Percentiles rank a stretch among this genome's conserved stretches.
These are phyloP conservation scores for Claviceps sp. DNA, from an alignment of 2,329 filamentous ascomycete genomes.

Conservation along the genomic window DNA sequence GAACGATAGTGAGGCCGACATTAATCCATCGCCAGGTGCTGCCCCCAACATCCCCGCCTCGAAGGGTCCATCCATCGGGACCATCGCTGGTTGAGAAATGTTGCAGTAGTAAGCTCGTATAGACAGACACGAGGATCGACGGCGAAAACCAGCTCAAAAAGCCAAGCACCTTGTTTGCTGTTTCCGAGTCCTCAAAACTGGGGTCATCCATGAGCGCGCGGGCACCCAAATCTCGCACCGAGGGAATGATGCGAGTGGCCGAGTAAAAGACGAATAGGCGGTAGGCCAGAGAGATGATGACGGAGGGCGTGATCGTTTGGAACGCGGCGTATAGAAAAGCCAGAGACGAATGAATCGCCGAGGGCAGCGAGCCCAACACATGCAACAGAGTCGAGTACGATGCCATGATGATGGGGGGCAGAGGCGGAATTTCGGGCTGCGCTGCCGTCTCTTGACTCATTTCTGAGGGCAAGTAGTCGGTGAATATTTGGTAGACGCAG, in stretches of 20 bases:
- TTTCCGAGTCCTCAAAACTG: constrained; percentile 71
- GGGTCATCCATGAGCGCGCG: constrained; percentile 73
- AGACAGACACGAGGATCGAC: constrained; percentile 87
- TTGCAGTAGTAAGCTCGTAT: constrained; percentile 88
- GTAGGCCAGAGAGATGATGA: constrained; percentile 89
- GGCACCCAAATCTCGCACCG: constrained; percentile 76
- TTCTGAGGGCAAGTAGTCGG: constrained; percentile 84
- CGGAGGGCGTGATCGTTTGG: constrained; percentile 88
- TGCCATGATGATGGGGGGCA: constrained; percentile 96
- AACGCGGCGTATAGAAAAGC: constrained; percentile 83
- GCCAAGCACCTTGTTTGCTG: constrained; percentile 65
- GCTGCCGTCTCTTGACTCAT: constrained; percentile 34
- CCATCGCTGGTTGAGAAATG: constrained; percentile 74
- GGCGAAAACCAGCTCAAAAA: constrained; percentile 90
- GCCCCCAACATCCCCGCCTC: constrained; percentile 65
- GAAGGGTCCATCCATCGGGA: constrained; percentile 67
- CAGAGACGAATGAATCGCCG: constrained; percentile 68
- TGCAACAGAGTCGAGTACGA: constrained; percentile 88
- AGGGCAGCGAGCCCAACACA: constrained; percentile 69
- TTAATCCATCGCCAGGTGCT: constrained; percentile 94
- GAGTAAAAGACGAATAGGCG: constrained; percentile 92
- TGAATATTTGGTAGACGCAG: constrained; percentile 98
- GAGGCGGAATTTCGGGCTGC: constrained; percentile 85
- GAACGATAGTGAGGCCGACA: constrained; percentile 70
- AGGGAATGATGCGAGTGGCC: constrained; percentile 89